phyloP scores from a whole-genome alignment of 176 grass and related monocot species.

The Coix lacrymajobi region DNA sequence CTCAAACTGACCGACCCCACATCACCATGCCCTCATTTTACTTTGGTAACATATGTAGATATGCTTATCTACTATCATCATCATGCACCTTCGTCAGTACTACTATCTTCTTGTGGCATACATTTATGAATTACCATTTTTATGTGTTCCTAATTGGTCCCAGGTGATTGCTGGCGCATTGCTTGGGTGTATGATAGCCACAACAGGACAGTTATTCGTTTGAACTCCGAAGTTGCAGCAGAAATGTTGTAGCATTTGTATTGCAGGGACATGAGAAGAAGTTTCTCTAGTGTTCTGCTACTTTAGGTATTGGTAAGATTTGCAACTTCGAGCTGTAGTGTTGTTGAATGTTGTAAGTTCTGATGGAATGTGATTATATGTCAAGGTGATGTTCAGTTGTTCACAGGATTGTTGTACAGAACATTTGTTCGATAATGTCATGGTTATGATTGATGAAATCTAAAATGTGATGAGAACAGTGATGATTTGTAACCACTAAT shows the following conservation, averaged over 20 bases:
- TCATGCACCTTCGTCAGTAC: slow-evolving; percentile 6
- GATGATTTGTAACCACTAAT: not conserved
- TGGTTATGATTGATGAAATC: slow-evolving; percentile 24
- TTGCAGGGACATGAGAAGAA: slow-evolving; percentile 22
- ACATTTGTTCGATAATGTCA: slow-evolving; percentile 40
- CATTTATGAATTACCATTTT: not conserved
- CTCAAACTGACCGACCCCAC: not conserved
- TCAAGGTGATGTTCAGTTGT: slow-evolving; percentile 27
- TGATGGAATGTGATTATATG: slow-evolving; percentile 36
- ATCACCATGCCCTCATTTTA: not conserved
- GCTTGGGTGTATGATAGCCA: slow-evolving; percentile 59
- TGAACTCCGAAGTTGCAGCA: slow-evolving; percentile 31
- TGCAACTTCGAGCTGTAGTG: slow-evolving; percentile 20
- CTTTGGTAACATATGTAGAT: not conserved
- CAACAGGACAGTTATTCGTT: slow-evolving; percentile 40
- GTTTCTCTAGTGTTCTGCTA: slow-evolving; percentile 44
- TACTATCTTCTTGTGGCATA: slow-evolving; percentile 1
- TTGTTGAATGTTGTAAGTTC: slow-evolving; percentile 29
- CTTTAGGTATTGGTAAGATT: slow-evolving; percentile 33
- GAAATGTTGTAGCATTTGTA: slow-evolving; percentile 28
- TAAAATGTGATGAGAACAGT: not conserved
- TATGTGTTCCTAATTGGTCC: slow-evolving; percentile 21
- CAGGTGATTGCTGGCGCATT: slow-evolving; percentile 61
- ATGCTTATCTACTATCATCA: slow-evolving; percentile 21
- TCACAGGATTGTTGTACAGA: slow-evolving; percentile 49